Conservation (phyloP, 345 rosid species). For the Salix brachista region DNA sequence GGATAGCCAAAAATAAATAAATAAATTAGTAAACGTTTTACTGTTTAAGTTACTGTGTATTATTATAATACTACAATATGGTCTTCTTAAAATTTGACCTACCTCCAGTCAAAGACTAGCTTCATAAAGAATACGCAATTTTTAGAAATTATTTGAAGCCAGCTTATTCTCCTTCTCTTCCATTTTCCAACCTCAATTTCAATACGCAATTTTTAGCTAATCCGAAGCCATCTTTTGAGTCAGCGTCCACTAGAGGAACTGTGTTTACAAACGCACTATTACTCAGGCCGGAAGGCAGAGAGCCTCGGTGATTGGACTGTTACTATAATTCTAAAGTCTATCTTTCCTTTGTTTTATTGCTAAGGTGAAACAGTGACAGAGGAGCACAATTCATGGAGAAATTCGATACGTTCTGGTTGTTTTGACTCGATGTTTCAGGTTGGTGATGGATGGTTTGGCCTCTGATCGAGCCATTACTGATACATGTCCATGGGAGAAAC, state of each 20-base stretch:
- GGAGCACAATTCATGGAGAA: not conserved
- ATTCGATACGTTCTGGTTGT: not conserved
- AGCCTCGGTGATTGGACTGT: not conserved
- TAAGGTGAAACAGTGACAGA: not conserved
- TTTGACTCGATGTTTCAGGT: not conserved
- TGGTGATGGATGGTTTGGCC: not conserved
- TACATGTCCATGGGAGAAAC: not conserved
- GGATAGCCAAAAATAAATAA: not conserved
- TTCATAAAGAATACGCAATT: not conserved
- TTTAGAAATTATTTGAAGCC: no score
- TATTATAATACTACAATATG: not conserved
- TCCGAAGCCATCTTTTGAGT: not conserved
- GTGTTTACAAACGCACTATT: not conserved
- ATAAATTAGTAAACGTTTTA: not conserved
- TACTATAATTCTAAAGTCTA: not conserved
- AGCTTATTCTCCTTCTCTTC: not conserved
- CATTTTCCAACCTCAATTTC: not conserved
- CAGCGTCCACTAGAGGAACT: slow-evolving; percentile 3
- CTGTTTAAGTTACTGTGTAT: not conserved
- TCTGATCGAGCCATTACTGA: not conserved
- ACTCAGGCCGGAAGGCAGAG: not conserved
- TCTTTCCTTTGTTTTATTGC: not conserved
- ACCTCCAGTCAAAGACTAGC: slow-evolving; percentile 17
- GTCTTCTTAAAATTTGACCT: not conserved
- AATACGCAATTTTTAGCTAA: slow-evolving; percentile 9